Evolutionary conservation across 495 filamentous ascomycete species (phyloP), one percentile per base, ranked within the genome.

Genomic region (Aspergillus homomorphus): DNA sequence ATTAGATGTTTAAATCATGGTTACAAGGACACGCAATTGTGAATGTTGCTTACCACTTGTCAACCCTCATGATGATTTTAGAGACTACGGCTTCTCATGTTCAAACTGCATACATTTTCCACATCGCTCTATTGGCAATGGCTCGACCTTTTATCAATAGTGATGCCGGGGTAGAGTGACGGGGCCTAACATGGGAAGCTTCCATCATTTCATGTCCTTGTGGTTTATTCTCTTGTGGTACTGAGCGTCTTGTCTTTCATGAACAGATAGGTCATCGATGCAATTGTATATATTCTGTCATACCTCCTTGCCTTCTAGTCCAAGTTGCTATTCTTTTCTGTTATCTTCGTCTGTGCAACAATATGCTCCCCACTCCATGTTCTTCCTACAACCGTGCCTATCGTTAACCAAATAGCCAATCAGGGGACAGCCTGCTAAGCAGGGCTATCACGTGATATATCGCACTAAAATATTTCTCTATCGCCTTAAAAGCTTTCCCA

Each of bases 141-240:
- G n/a, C 46, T 22, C 21, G 21, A 30, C 24, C 7, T 4, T 57
- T 51, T 51, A 30, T 59, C 41, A 26, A 54, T n/a, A 1, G 12
- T 23, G 59, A 53, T 54, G 53, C 54, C 59, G 57, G 51, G 62
- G 26, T 62, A 58, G 56, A 58, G 44, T 33, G 42, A 53, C 30
- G 41, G 42, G 51, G 23, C 33, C 52, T 49, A 20, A 45, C 50
- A 62, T 53, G 38, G 21, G 59, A 61, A 53, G 46, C 12, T 43
- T 23, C 42, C 22, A 41, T 1, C 12, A 9, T 49, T 51, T 45
- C 24, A 21, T 46, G 30, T 33, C 45, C 54, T 58, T 30, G 12
- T 55, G 23, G 16, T 24, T 54, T 4, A 48, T 50, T 55, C 30
- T 54, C 48, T 45, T 57, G 51, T 58, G 44, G 54, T 57, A 53